Percentiles rank a stretch among this genome's conserved stretches.
These are phyloP conservation scores for Epichloe scottii DNA, from an alignment of 2,329 filamentous ascomycete genomes.

Conservation along the genomic window DNA sequence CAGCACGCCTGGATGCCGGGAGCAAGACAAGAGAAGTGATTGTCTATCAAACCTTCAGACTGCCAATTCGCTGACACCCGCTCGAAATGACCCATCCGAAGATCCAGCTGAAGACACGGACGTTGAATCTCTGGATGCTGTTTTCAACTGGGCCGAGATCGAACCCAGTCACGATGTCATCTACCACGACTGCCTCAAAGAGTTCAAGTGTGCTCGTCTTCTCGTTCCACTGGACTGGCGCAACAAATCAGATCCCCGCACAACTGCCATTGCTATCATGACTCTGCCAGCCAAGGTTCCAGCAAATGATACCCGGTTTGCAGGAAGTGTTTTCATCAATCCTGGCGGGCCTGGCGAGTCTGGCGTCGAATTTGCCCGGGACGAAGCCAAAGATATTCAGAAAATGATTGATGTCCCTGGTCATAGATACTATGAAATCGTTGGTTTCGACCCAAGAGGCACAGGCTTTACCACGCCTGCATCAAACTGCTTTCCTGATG, in stretches of 20 bases:
- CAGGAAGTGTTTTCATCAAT: slow-evolving; percentile 29
- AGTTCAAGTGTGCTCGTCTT: slow-evolving; percentile 27
- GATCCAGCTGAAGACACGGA: neutral
- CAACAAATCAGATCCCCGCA: slow-evolving; percentile 11
- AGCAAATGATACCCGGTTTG: slow-evolving; percentile 22
- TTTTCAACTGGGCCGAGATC: slow-evolving; percentile 18
- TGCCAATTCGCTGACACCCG: neutral
- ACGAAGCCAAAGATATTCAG: neutral
- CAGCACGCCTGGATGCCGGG: no score
- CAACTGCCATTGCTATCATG: slow-evolving; percentile 25
- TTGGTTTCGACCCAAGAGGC: slow-evolving; percentile 32
- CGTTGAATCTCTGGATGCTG: neutral
- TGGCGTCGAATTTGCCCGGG: slow-evolving; percentile 17
- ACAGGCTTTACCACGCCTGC: slow-evolving; percentile 23
- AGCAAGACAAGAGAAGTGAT: neutral
- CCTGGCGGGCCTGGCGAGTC: slow-evolving; percentile 31
- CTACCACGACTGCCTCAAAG: slow-evolving; percentile 26
- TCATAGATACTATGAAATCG: slow-evolving; percentile 24
- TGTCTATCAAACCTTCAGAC: neutral
- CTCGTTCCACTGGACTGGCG: slow-evolving; percentile 30
- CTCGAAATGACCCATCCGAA: neutral
- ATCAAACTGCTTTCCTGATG: slow-evolving; percentile 23
- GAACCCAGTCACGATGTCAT: slow-evolving; percentile 20
- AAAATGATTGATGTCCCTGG: slow-evolving; percentile 13
- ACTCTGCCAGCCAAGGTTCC: slow-evolving; percentile 25